Percentiles rank a stretch among this genome's conserved stretches.
phyloP scores from a whole-genome alignment of 805 yeast genomes.

The Metschnikowia lochheadii region DNA sequence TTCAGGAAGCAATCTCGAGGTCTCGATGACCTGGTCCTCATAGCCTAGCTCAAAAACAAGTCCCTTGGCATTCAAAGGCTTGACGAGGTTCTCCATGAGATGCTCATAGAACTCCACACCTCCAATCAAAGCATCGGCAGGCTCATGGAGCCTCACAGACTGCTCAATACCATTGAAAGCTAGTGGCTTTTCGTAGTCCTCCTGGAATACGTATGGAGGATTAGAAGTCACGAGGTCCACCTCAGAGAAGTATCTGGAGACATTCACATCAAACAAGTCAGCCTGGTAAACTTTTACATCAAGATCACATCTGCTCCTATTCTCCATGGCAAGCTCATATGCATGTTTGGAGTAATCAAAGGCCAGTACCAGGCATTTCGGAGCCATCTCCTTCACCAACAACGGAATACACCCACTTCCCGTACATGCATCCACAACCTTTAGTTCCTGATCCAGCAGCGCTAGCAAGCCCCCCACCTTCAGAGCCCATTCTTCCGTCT shows the following conservation, averaged over 20 bases:
- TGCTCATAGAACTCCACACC: slow-evolving; percentile 65
- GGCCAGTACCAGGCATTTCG: slow-evolving; percentile 32
- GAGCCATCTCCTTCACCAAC: slow-evolving; percentile 31
- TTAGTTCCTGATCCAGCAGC: not conserved
- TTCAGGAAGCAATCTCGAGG: slow-evolving; percentile 22
- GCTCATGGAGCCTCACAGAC: slow-evolving; percentile 74
- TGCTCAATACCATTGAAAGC: slow-evolving; percentile 43
- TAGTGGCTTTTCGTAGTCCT: slow-evolving; percentile 37
- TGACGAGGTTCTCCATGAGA: slow-evolving; percentile 44
- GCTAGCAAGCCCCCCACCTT: not conserved
- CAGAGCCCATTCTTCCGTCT: slow-evolving; percentile 86
- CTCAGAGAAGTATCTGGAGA: not conserved
- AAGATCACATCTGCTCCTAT: slow-evolving; percentile 24
- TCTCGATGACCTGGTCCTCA: slow-evolving; percentile 47
- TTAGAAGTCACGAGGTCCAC: slow-evolving; percentile 69
- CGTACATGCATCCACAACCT: slow-evolving; percentile 18
- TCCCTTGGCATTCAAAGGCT: slow-evolving; percentile 41
- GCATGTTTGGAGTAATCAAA: slow-evolving; percentile 59
- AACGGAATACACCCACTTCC: slow-evolving; percentile 72
- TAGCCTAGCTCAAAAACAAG: slow-evolving; percentile 80
- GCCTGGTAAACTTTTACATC: slow-evolving; percentile 6
- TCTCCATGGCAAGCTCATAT: slow-evolving; percentile 44
- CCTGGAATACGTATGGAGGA: slow-evolving; percentile 78
- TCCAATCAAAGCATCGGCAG: slow-evolving; percentile 75
- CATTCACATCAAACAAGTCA: slow-evolving; percentile 7